Base-by-base conservation (phyloP, 331 rosid genomes). In the Phaseolus coccineus region DNA sequence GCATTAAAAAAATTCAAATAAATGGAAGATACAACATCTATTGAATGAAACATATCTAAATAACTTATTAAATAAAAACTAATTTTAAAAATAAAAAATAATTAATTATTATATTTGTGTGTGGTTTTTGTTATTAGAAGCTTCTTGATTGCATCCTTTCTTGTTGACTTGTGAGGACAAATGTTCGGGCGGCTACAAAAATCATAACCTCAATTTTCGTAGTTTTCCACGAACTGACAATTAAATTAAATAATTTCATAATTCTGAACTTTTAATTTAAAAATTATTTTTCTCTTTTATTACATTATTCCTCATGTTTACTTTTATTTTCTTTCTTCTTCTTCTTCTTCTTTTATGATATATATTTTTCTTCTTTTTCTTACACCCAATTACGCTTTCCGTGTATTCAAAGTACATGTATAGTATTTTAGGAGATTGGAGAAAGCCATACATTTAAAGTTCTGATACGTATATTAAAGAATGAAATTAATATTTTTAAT, bases 161-260 rank as follows among this genome's bases (percentile, higher is more conserved):
- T 33, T 37, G 50, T 64, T 35, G 69, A 15, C 22, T 64, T 64
- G 8, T 64, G 70, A 37, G 50, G 16, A 19, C 15, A 64, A 37
- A 63, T 64, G 25, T 64, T 64, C 50, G 16, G 48, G 15, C 70
- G 50, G 50, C 30, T n/a, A 13, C 48, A 37, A n/a, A 37, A 15
- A 8, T 19, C 47, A 1, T 37, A 64, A n/a, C 70, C 70, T 37
- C 70, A 37, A 37, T 64, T 64, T 64, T 37, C 70, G 8, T 63
- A 33, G 46, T 33, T 33, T 33, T 63, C 14, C 27, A 15, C 69
- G 69, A 63, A 35, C 35, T 63, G 47, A 35, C 46, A 16, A 16
- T 1, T 30, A 61, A 16, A 16, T 1, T 30, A 61, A 61, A 28
- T 3, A 30, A 13, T 61, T 25, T 25, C 0, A 55, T 11, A 58